These are phyloP conservation scores for Amphicarpaea edgeworthii DNA, from an alignment of 306 rosid species.

Conservation along the genomic window DNA sequence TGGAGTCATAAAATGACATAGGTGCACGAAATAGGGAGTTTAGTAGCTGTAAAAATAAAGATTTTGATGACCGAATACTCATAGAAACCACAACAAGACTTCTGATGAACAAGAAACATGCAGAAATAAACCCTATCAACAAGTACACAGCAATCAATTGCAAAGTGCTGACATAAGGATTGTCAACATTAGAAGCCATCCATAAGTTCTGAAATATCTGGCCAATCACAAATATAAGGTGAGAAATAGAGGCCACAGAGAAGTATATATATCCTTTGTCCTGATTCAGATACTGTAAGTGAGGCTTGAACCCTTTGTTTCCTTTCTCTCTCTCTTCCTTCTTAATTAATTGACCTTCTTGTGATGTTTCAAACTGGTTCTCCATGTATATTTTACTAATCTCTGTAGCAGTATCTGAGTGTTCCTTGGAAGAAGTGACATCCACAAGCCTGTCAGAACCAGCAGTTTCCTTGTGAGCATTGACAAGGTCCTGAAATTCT, in stretches of 20 bases:
- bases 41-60: constrained; percentile 51
- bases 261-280: constrained; percentile 55
- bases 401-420: constrained; percentile 17
- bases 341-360: constrained; percentile 56
- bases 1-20: constrained; percentile 69
- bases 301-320: constrained; percentile 62
- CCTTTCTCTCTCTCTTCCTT: constrained; percentile 68
- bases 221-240: constrained; percentile 45
- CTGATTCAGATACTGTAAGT: constrained; percentile 62
- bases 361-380: constrained; percentile 17
- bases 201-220: constrained; percentile 59
- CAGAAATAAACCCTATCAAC: constrained; percentile 41
- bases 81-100: constrained; percentile 33
- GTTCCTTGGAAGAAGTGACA: not conserved
- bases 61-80: constrained; percentile 56
- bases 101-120: constrained; percentile 47
- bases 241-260: constrained; percentile 31
- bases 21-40: constrained; percentile 71
- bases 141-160: constrained; percentile 51
- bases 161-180: constrained; percentile 41
- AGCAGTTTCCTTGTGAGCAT: constrained; percentile 60
- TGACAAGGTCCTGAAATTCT: constrained; percentile 70
- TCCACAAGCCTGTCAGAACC: constrained; percentile 43
- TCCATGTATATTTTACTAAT: constrained; percentile 24
- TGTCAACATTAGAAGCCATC: constrained; percentile 64